Evolutionary conservation across 495 filamentous ascomycete species (phyloP).

Genomic region (Pseudomonodictys pantanalensis): DNA sequence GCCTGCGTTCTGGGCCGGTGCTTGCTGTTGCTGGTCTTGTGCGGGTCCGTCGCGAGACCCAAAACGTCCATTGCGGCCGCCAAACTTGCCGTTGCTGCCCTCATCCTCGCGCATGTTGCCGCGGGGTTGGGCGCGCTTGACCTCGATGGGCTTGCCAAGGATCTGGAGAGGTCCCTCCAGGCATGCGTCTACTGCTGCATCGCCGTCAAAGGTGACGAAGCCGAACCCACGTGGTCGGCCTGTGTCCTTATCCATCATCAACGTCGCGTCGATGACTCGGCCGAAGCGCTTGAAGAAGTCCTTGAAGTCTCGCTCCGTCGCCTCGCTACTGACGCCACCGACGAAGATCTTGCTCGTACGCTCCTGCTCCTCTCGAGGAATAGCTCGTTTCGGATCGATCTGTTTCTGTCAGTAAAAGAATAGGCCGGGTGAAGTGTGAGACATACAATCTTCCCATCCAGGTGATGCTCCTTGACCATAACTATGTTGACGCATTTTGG

Average conservation of each 20-base stretch:
- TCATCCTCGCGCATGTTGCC: slow-evolving; percentile 93
- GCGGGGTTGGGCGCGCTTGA: slow-evolving; percentile 94
- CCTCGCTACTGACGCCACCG: slow-evolving; percentile 94
- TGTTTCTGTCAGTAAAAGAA: slow-evolving; percentile 31
- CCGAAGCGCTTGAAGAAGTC: slow-evolving; percentile 96
- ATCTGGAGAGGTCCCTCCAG: slow-evolving; percentile 79
- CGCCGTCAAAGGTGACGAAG: slow-evolving; percentile 98
- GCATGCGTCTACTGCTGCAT: slow-evolving; percentile 89
- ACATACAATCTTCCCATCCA: slow-evolving; percentile 97
- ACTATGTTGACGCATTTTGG: slow-evolving; percentile 97
- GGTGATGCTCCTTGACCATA: slow-evolving; percentile 98
- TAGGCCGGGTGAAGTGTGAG: slow-evolving; percentile 12
- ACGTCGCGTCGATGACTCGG: slow-evolving; percentile 90
- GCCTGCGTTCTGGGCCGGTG: slow-evolving; percentile 11
- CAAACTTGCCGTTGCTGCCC: slow-evolving; percentile 63
- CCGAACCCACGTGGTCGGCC: slow-evolving; percentile 93
- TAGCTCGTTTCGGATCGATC: slow-evolving; percentile 98
- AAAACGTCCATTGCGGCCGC: slow-evolving; percentile 42
- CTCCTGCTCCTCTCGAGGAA: slow-evolving; percentile 96
- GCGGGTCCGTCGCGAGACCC: slow-evolving; percentile 43
- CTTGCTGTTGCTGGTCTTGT: slow-evolving; percentile 25
- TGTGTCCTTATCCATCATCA: slow-evolving; percentile 99
- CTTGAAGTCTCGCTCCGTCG: slow-evolving; percentile 90
- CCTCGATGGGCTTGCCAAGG: slow-evolving; percentile 91
- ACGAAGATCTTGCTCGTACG: slow-evolving; percentile 98